Evolutionary conservation across 139 green algal genomes (phyloP).

Genomic region (Pleodorina starrii): DNA sequence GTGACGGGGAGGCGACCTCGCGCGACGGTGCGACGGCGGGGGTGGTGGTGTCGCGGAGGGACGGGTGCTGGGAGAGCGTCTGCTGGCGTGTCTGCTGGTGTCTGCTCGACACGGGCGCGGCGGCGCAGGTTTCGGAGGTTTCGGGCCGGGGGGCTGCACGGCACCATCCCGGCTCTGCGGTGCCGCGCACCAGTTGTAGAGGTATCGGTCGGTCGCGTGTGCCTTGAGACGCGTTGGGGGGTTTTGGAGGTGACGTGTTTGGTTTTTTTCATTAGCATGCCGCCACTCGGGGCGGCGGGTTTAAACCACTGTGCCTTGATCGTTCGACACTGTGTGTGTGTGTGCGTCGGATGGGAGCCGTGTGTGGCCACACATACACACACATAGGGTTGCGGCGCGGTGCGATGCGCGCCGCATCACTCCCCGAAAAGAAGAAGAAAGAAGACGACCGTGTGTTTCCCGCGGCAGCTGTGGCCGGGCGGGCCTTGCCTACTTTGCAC

Average conservation of each 20-base stretch:
- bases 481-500: conserved; percentile 3
- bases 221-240: too few relatives aligned
- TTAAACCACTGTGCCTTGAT: neutral
- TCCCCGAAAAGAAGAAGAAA: neutral
- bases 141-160: neutral
- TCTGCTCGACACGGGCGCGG: neutral
- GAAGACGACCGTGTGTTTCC: too few relatives aligned
- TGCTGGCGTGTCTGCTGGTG: neutral
- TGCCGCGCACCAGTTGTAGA: neutral
- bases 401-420: too few relatives aligned
- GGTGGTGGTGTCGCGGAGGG: neutral
- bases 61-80: neutral
- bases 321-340: neutral
- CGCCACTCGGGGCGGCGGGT: neutral
- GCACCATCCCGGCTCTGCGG: too few relatives aligned
- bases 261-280: conserved; percentile 16
- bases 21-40: neutral
- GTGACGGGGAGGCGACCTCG: too few relatives aligned
- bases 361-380: too few relatives aligned
- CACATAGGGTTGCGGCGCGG: too few relatives aligned
- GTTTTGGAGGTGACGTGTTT: neutral
- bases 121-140: neutral
- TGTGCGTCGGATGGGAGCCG: neutral
- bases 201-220: neutral
- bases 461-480: conserved; percentile 1